Evolutionary conservation across 1,284 basidiomycete genomes (phyloP), one percentile per base, ranked within the genome.

Genomic region (Trametes polyzona): DNA sequence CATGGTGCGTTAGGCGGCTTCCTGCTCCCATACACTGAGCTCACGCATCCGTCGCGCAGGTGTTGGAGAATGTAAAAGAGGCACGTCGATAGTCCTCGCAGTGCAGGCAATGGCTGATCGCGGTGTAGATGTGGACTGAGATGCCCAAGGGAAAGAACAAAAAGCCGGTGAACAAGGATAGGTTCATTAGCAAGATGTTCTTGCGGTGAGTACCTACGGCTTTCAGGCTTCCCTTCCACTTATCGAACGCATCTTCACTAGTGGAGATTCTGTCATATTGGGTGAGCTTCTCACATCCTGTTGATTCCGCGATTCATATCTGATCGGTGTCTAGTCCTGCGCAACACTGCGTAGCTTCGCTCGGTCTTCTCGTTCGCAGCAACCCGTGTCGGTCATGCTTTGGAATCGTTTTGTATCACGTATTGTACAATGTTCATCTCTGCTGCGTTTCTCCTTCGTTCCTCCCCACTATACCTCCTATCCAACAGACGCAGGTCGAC

Each of bases 141-240:
- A 77, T 91, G 52, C 97, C 97, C 21, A 99, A 98, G 76, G 95
- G 95, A 48, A 99, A 98, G 79, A 95, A 93, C 73, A 97, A 97
- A 79, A 98, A 98, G 75, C 93, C 97, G 3, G 89, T 99, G 59
- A 98, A 99, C 82, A 98, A 97, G 78, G 95, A 99, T 77, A 85
- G 97, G 40, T 99, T 99, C 79, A 97, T 99, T 73, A 97, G 95
- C 78, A 99, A 96, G 78, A 97, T 98, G 89, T 95, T 94, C 73
- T 73, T 94, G 58, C 83, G 92, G 92, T 92, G 67, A 53, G 85
- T 72, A 14, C 24, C 16, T 10, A 3, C 10, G 21, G 7, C 52
- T 56, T 29, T 27, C 39, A 23, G 6, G 17, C 30, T 55, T 24
- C 17, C 10, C 37, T 17, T 16, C 7, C 6, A 14, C 19, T 52